Conservation (phyloP, 345 rosid genomes). For the Corymbia maculata region DNA sequence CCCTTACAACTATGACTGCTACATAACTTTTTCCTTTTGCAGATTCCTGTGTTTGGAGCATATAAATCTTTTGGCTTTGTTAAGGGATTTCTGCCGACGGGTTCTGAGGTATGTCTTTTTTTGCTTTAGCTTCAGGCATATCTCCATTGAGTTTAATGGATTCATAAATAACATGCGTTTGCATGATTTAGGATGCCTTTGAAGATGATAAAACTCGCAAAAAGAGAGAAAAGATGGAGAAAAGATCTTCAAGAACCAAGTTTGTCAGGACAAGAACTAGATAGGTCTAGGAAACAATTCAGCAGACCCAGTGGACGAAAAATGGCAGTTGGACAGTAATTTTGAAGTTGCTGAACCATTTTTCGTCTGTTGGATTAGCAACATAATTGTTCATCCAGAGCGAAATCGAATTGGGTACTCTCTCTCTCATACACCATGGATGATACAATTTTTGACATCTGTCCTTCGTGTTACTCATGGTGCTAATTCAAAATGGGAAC, state of each 20-base stretch:
- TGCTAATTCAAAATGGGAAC: background rate
- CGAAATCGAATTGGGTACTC: background rate
- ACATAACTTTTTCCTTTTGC: background rate
- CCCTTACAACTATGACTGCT: background rate
- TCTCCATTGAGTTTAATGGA: background rate
- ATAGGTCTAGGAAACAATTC: background rate
- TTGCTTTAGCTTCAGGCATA: background rate
- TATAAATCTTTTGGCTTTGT: constrained; percentile 57
- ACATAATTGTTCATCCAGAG: background rate
- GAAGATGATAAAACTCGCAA: constrained; percentile 87
- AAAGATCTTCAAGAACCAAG: constrained; percentile 59
- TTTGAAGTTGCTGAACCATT: background rate
- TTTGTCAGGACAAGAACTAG: constrained; percentile 52
- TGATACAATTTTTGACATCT: background rate
- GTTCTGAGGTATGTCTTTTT: constrained; percentile 50
- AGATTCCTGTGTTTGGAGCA: constrained; percentile 78
- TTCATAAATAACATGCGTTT: background rate
- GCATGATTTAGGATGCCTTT: constrained; percentile 36
- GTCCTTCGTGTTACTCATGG: background rate
- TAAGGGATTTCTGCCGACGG: constrained; percentile 46
- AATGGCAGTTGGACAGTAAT: background rate
- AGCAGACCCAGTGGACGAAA: background rate
- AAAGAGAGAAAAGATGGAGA: constrained; percentile 93
- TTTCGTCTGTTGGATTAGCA: background rate
- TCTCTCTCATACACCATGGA: background rate